phyloP scores from a whole-genome alignment of 139 green algal genomes.

The Pseudopediastrum boryanum region DNA sequence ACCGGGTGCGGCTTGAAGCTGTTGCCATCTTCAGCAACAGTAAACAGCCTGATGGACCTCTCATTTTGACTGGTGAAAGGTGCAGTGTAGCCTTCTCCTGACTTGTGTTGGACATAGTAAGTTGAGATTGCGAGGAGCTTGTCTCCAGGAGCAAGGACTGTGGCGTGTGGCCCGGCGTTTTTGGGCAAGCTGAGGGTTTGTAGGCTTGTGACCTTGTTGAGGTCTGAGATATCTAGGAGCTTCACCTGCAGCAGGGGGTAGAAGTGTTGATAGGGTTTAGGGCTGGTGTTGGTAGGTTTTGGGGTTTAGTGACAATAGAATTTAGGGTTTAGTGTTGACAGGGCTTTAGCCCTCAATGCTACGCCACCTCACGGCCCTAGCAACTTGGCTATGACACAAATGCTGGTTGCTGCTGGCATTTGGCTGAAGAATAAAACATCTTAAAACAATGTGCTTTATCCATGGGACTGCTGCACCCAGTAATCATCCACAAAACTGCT shows the following conservation, averaged over 20 bases:
- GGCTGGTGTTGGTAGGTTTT: no score
- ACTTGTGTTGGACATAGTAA: constrained; percentile 32
- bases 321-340: no score
- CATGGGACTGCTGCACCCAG: no score
- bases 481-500: no score
- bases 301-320: no score
- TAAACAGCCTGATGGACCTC: constrained; percentile 7
- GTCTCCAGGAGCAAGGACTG: neutral
- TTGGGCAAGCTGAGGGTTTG: constrained; percentile 1
- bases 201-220: neutral
- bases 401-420: no score
- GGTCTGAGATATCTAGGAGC: constrained; percentile 22
- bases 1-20: constrained; percentile 9
- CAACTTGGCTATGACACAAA: no score
- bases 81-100: neutral
- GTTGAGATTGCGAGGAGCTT: constrained; percentile 15
- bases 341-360: no score
- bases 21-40: constrained; percentile 19
- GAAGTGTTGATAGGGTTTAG: no score
- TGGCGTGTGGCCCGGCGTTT: constrained; percentile 19
- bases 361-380: no score
- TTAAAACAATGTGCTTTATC: no score
- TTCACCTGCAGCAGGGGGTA: constrained; percentile 20
- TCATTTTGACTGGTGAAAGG: constrained; percentile 17
- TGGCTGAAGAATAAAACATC: no score